A percentile compares a stretch with the other conserved stretches of the same genome.
Evolutionary conservation across 2,329 filamentous ascomycete genomes (phyloP).

Genomic region (Triangularia setosa): DNA sequence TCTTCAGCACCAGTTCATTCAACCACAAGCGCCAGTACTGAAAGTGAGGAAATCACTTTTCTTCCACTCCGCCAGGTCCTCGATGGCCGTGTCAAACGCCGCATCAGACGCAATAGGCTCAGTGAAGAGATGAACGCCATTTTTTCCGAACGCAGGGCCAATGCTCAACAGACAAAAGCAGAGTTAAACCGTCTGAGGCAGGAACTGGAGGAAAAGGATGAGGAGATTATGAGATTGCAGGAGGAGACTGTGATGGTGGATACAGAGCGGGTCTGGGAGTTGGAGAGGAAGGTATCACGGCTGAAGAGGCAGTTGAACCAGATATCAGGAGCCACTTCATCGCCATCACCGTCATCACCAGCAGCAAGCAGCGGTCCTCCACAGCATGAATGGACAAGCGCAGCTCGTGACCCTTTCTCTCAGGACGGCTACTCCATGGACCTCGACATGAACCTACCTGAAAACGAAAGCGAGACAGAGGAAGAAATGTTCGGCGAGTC

Average conservation of each 20-base stretch:
- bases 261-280: constrained; percentile 37
- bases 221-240: constrained; percentile 50
- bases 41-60: constrained; percentile 41
- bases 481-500: constrained; percentile 45
- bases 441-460: constrained; percentile 32
- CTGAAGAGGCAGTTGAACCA: constrained; percentile 32
- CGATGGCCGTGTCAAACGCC: constrained; percentile 54
- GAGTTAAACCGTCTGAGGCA: constrained; percentile 48
- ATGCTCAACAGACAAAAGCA: constrained; percentile 36
- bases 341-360: not conserved
- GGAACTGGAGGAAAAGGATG: constrained; percentile 48
- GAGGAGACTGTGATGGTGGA: constrained; percentile 48
- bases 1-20: constrained; percentile 4
- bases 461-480: constrained; percentile 34
- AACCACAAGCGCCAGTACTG: constrained; percentile 11
- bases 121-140: constrained; percentile 57
- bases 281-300: constrained; percentile 35
- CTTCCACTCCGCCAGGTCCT: constrained; percentile 51
- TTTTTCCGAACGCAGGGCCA: constrained; percentile 42
- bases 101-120: constrained; percentile 52
- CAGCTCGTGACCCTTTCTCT: not conserved
- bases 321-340: constrained; percentile 1
- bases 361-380: constrained; percentile 3
- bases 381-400: constrained; percentile 1
- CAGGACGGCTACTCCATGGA: not conserved